These are phyloP conservation scores for Cylindrodendrum hubeiense DNA, from an alignment of 2,329 filamentous ascomycete species.

Conservation along the genomic window DNA sequence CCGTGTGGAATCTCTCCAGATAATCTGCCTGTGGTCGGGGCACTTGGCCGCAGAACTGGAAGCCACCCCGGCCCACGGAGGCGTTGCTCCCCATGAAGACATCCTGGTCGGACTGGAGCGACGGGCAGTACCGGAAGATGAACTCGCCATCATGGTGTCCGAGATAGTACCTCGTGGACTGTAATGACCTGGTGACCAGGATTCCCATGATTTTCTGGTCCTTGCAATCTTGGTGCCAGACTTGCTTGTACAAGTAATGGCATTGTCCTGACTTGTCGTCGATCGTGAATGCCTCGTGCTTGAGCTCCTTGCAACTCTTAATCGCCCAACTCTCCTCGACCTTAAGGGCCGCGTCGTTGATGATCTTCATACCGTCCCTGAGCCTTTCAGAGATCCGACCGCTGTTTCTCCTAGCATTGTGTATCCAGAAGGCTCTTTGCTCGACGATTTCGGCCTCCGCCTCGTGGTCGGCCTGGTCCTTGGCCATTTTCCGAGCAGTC, in stretches of 20 bases:
- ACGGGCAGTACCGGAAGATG: conserved; percentile 41
- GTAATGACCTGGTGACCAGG: conserved; percentile 7
- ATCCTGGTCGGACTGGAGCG: too few species aligned
- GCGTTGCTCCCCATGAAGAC: not conserved
- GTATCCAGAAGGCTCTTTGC: not conserved
- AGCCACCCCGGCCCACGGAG: not conserved
- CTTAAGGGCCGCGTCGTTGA: not conserved
- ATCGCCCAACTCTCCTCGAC: conserved; percentile 14
- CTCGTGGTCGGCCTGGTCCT: not conserved
- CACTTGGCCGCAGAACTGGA: conserved; percentile 38
- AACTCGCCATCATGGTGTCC: conserved; percentile 41
- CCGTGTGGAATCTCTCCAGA: conserved; percentile 23
- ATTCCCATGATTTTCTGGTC: not conserved
- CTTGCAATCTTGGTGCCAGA: not conserved
- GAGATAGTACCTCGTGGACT: conserved; percentile 37
- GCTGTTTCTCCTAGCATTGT: not conserved
- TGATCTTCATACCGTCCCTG: not conserved
- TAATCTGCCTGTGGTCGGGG: conserved; percentile 37
- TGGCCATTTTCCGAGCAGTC: not conserved
- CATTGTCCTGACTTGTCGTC: not conserved
- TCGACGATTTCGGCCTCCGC: conserved; percentile 3
- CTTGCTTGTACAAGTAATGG: not conserved
- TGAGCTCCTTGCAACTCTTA: not conserved
- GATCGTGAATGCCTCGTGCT: not conserved
- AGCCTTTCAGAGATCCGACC: not conserved